Percentiles rank a stretch among this genome's conserved stretches.
phyloP scores from a whole-genome alignment of 2,329 filamentous ascomycete species.

The Lanzia echinophila region DNA sequence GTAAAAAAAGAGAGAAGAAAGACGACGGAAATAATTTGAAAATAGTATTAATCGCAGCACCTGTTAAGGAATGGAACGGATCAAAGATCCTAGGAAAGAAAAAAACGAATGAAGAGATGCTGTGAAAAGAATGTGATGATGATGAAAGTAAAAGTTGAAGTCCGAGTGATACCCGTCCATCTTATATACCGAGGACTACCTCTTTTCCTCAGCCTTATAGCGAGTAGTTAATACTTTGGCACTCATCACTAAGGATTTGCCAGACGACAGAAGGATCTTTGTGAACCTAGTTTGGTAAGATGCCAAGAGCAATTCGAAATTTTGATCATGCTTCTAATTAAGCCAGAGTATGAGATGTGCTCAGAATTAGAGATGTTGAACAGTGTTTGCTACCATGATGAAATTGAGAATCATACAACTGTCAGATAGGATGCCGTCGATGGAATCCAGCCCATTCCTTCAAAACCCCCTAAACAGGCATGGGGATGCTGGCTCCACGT shows the following conservation, averaged over 20 bases:
- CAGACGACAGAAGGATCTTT: constrained; percentile 2
- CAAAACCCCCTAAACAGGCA: background rate
- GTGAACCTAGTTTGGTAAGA: background rate
- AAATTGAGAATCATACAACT: background rate
- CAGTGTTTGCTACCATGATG: background rate
- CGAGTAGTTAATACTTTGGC: background rate
- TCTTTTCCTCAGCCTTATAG: background rate
- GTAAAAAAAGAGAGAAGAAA: background rate
- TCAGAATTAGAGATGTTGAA: background rate
- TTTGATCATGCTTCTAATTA: background rate
- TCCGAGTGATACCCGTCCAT: background rate
- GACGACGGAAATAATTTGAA: background rate
- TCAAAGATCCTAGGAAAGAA: constrained; percentile 1
- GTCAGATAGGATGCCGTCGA: background rate
- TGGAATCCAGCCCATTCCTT: constrained; percentile 2
- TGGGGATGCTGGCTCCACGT: background rate
- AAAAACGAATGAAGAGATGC: constrained; percentile 3
- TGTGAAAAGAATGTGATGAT: constrained; percentile 6
- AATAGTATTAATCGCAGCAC: background rate
- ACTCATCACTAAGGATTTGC: background rate
- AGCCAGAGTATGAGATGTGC: background rate
- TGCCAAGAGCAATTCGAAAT: background rate
- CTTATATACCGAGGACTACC: constrained; percentile 1
- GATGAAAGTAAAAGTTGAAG: background rate
- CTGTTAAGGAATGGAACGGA: constrained; percentile 8